Conservation (phyloP, 257 asterid genomes). For the Anisodus tanguticus region DNA sequence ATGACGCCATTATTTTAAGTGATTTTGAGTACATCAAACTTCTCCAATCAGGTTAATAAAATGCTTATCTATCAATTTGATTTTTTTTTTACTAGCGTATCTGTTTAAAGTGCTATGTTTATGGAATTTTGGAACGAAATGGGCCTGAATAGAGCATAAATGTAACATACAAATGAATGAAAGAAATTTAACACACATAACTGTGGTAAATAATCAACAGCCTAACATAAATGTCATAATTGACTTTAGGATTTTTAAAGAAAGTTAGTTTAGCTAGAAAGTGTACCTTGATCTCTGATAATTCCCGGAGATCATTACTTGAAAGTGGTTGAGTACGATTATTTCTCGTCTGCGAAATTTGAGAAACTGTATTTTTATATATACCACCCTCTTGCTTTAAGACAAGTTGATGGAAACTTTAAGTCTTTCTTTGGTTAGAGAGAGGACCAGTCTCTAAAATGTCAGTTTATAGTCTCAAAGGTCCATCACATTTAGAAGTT, state of each 20-base stretch:
- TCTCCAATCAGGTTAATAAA: slow-evolving; percentile 11
- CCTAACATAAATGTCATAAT: background rate
- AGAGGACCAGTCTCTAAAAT: background rate
- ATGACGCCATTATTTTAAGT: background rate
- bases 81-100: background rate
- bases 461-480: background rate
- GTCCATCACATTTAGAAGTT: background rate
- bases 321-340: background rate
- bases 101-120: background rate
- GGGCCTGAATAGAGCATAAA: background rate
- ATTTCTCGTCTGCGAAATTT: background rate
- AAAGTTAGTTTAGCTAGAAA: background rate
- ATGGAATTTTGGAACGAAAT: background rate
- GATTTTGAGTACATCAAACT: background rate
- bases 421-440: background rate
- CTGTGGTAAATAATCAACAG: background rate
- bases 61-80: background rate
- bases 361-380: background rate
- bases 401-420: background rate
- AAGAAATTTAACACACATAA: background rate
- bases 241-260: background rate
- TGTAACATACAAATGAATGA: background rate
- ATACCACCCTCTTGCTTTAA: background rate
- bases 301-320: background rate
- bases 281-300: background rate